Evolutionary conservation across 495 filamentous ascomycete species (phyloP), one percentile per base, ranked within the genome.

Genomic region (Podospora comata): DNA sequence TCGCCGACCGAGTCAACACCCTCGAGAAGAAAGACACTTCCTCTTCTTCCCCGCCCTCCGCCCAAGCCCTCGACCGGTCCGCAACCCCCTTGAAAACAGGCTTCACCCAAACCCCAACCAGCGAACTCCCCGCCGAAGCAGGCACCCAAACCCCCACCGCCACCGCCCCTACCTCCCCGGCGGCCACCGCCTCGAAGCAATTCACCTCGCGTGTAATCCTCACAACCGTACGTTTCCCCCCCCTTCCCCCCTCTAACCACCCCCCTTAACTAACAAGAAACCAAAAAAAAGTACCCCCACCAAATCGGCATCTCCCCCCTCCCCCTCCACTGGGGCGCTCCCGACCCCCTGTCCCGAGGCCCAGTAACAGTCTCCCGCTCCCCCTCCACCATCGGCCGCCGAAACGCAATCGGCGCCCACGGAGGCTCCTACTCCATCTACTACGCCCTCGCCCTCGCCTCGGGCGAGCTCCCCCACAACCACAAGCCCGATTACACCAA

Each of bases 391-490:
- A 87, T 98, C 68, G 87, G 93, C 68, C 87, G 89, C 72, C 89
- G 95, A 65, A 99, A 99, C 80, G 94, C 83, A 62, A 82, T 87
- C 72, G 85, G 85, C 77, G 95, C 95, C 65, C 95, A 99, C 74
- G 94, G 95, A 57, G 95, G 95, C 56, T 97, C 93, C n/a, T 99
- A 99, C 73, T 92, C 91, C 72, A 92, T 97, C 73, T 99, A 99
- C 79, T 93, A 96, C 76, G 95, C 95, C 27, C 84, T 99, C 59
- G 95, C 95, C 54, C 86, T 99, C 69, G 95, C 95, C 26, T 92
- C 91, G 71, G 94, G 94, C 70, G 89, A 97, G 72, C 87, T 99
- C 62, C 87, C 90, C 63, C 81, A 86, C 20, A 87, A 97, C 70
- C 94, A 97, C 80, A 84, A 79, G 66, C 92, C 95, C 16, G 93